Base-by-base conservation (phyloP, 768 basidiomycete genomes). In the Pleurotus pulmonarius region DNA sequence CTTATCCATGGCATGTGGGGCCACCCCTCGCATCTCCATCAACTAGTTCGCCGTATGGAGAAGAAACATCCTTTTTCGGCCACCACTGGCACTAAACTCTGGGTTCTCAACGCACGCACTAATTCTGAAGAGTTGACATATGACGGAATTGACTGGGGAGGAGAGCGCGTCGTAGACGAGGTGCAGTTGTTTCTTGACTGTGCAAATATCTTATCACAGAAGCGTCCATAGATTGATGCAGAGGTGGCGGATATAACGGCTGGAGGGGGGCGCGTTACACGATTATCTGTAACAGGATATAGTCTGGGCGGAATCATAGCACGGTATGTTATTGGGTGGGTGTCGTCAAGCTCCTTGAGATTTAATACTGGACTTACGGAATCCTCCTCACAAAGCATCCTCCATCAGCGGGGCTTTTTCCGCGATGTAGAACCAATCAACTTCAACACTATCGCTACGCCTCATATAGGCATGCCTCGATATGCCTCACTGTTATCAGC, bases 1-100 rank as follows among this genome's bases (percentile, higher is more conserved):
- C 72, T 83, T 18, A 73, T 81, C 16, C 80, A 81, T 63, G 82
- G 92, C 39, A 91, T 94, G 85, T 94, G 91, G 92, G 92, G 92
- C 0, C 79, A 84, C 61, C 83, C 89, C 0, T 58, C 58, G 37
- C 85, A 94, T 67, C 74, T 94, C 1, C 39, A 53, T 12, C 34
- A 53, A 41, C 18, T 53, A 4, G 51, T 53, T 12, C 51, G 39
- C 12, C 16, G 84, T 15, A 78, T 85, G 12, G 68, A 67, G 20
- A 79, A 86, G 2, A 53, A 41, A 41, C 22, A 40, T 41, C 51
- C 39, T 41, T 20, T 41, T 22, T 26, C 51, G 11, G 51, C n/a
- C 11, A 63, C 72, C 18, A 72, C 71, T 11, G 37, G 18, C 7
- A 25, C 24, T 9, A 39, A 24, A 20, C 38, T 53, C 37, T 53